Evolutionary conservation across 2,329 filamentous ascomycete species (phyloP).

Genomic region (Fusarium pseudograminearum): DNA sequence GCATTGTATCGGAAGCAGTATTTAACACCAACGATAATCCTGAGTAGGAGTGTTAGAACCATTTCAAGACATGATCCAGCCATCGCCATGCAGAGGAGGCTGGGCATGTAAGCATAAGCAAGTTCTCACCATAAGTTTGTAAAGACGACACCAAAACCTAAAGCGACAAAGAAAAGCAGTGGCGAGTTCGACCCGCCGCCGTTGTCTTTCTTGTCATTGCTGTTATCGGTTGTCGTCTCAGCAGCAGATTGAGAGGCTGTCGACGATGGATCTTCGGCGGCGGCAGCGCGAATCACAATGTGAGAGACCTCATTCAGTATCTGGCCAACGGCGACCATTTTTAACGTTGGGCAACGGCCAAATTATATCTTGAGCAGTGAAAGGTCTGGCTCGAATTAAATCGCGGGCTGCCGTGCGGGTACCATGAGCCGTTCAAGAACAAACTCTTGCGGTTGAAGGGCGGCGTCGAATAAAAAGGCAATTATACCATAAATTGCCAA

Average conservation of each 20-base stretch:
- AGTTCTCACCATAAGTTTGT: constrained; percentile 92
- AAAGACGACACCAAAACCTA: constrained; percentile 98
- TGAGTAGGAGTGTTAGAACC: constrained; percentile 57
- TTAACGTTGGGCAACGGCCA: constrained; percentile 30
- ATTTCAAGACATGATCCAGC: constrained; percentile 6
- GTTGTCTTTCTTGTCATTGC: constrained; percentile 34
- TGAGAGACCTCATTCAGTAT: constrained; percentile 46
- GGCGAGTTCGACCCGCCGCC: constrained; percentile 57
- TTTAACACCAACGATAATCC: constrained; percentile 99
- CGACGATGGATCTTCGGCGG: constrained; percentile 36
- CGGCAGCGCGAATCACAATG: constrained; percentile 43
- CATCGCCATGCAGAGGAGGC: constrained; percentile 71
- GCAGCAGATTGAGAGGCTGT: constrained; percentile 39
- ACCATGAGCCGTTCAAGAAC: constrained; percentile 44
- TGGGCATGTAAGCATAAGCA: constrained; percentile 10
- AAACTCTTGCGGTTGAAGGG: constrained; percentile 36
- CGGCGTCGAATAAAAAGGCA: constrained; percentile 37
- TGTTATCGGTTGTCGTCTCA: constrained; percentile 21
- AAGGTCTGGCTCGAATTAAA: constrained; percentile 44
- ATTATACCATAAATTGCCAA: constrained; percentile 28
- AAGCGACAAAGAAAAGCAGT: constrained; percentile 85
- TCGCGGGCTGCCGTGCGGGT: constrained; percentile 44
- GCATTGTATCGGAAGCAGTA: constrained; percentile 99
- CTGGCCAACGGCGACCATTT: constrained; percentile 46
- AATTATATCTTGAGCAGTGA: constrained; percentile 33